A percentile compares a stretch with the other conserved stretches of the same genome.
Evolutionary conservation across 768 basidiomycete genomes (phyloP).

Genomic region (Xerocomus brunneocitrinus): DNA sequence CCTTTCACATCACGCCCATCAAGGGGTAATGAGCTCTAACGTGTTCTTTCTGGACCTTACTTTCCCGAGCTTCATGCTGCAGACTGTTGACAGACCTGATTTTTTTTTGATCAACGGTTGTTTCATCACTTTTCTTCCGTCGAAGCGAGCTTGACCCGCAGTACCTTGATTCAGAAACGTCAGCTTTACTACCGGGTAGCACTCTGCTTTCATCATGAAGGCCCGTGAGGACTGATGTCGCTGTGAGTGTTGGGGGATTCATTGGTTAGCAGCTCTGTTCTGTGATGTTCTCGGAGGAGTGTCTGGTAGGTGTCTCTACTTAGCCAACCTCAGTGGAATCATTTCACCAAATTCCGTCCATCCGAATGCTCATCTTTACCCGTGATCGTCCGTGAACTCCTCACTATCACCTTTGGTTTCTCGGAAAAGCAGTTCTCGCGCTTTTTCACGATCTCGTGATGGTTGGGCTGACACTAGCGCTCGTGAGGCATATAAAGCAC

Average conservation of each 20-base stretch:
- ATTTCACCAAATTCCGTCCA: background rate
- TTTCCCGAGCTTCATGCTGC: background rate
- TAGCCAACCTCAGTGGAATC: background rate
- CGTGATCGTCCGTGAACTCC: background rate
- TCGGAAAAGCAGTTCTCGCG: background rate
- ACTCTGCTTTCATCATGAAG: background rate
- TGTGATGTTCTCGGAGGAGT: background rate
- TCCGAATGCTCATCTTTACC: background rate
- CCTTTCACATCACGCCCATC: background rate
- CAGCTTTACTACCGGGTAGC: background rate
- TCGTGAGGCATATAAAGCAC: conserved; percentile 11
- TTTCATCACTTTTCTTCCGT: background rate
- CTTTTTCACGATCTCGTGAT: background rate
- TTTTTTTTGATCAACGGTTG: too few species aligned
- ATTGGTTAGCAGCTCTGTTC: background rate
- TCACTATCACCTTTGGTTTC: background rate
- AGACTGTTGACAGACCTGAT: background rate
- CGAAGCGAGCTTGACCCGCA: background rate
- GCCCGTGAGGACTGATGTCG: background rate
- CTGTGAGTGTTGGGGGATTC: too few species aligned
- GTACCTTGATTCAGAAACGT: background rate
- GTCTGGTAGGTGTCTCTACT: background rate
- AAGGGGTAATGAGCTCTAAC: background rate
- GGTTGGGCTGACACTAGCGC: conserved; percentile 5
- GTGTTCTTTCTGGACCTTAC: background rate